A percentile compares a stretch with the other conserved stretches of the same genome.
Conservation (phyloP, 768 basidiomycete genomes). For the Trametes sanguinea region DNA sequence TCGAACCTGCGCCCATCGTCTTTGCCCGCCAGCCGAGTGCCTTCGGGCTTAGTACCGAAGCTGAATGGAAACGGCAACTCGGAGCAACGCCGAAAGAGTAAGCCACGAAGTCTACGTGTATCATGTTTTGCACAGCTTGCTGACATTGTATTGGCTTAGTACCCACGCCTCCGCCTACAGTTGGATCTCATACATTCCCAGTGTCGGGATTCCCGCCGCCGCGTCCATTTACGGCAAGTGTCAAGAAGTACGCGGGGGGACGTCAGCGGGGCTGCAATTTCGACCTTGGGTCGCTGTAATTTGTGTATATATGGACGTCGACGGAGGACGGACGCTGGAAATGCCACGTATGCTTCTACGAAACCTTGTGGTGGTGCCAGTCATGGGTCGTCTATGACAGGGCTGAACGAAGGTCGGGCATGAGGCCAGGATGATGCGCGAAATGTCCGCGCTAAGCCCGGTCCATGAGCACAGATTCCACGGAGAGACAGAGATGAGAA, state of each 20-base stretch:
- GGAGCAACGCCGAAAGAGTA: constrained; percentile 30
- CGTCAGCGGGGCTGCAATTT: constrained; percentile 72
- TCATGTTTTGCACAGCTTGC: constrained; percentile 9
- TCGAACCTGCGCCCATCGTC: constrained; percentile 15
- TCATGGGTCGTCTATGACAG: constrained; percentile 11
- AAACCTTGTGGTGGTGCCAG: not conserved
- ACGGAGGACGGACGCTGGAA: constrained; percentile 11
- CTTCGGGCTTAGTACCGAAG: constrained; percentile 18
- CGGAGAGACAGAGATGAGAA: not conserved
- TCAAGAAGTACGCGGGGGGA: constrained; percentile 65
- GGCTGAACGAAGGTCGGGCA: not conserved
- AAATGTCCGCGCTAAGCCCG: constrained; percentile 21
- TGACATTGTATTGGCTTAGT: constrained; percentile 36
- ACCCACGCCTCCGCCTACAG: constrained; percentile 60
- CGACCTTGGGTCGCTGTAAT: constrained; percentile 46
- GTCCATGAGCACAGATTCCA: not conserved
- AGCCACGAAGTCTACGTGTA: constrained; percentile 11
- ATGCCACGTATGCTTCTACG: constrained; percentile 21
- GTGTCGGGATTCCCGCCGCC: constrained; percentile 80
- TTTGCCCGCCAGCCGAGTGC: constrained; percentile 24
- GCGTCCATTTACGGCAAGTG: constrained; percentile 53
- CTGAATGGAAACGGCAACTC: constrained; percentile 25
- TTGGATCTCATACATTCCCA: constrained; percentile 73
- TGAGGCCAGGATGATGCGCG: constrained; percentile 6
- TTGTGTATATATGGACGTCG: constrained; percentile 2